A percentile compares a stretch with the other conserved stretches of the same genome.
These are phyloP conservation scores for Pichia californica DNA, from an alignment of 805 yeast genomes.

Conservation along the genomic window DNA sequence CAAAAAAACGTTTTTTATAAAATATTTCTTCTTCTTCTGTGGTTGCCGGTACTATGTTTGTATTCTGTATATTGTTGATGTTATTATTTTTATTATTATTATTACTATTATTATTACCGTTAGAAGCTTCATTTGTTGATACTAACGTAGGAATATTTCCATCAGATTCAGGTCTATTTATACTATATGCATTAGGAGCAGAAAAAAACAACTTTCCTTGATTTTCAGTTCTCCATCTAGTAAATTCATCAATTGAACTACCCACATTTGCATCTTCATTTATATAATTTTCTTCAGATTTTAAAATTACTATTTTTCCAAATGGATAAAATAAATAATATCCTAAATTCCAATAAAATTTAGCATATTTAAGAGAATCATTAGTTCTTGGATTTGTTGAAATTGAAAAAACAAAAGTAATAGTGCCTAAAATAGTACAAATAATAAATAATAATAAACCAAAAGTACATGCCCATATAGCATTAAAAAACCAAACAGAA, in stretches of 20 bases:
- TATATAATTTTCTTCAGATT: slow-evolving; percentile 71
- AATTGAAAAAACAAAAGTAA: slow-evolving; percentile 40
- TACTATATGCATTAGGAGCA: slow-evolving; percentile 20
- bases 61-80: neutral
- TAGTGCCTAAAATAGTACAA: slow-evolving; percentile 44
- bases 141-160: neutral
- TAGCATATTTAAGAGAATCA: slow-evolving; percentile 56
- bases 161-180: slow-evolving; percentile 5
- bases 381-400: slow-evolving; percentile 38
- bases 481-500: slow-evolving; percentile 62
- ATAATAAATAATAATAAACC: slow-evolving; percentile 57
- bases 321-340: slow-evolving; percentile 77
- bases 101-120: neutral
- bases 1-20: slow-evolving; percentile 54
- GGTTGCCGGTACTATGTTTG: too few species aligned
- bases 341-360: slow-evolving; percentile 54
- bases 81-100: neutral
- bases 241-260: slow-evolving; percentile 74
- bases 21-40: slow-evolving; percentile 26
- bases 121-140: neutral
- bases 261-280: slow-evolving; percentile 89
- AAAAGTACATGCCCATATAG: slow-evolving; percentile 65
- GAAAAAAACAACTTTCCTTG: slow-evolving; percentile 78
- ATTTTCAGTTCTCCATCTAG: slow-evolving; percentile 78
- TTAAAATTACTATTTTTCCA: slow-evolving; percentile 79